Conservation (phyloP, 192 early-diverging fungal genomes). For the Hyaloraphidium curvatum region DNA sequence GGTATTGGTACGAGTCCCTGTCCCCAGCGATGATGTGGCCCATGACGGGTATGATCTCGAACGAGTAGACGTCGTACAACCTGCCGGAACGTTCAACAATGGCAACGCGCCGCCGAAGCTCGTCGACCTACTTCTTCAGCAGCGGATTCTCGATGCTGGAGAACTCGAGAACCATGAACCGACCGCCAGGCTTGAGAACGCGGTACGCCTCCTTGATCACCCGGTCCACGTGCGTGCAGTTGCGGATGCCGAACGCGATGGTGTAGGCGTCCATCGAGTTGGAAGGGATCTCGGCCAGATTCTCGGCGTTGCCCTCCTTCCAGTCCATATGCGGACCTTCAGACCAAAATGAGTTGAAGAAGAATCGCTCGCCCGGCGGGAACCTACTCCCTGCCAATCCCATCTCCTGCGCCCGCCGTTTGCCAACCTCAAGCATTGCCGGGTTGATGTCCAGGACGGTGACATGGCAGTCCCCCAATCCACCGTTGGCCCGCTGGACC, state of each 20-base stretch:
- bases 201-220: slow-evolving; percentile 81
- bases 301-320: slow-evolving; percentile 76
- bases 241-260: slow-evolving; percentile 96
- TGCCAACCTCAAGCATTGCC: slow-evolving; percentile 81
- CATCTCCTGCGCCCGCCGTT: slow-evolving; percentile 26
- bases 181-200: slow-evolving; percentile 85
- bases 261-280: slow-evolving; percentile 79
- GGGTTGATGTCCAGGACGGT: slow-evolving; percentile 93
- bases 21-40: slow-evolving; percentile 78
- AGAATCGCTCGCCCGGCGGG: not conserved
- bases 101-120: not conserved
- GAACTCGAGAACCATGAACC: slow-evolving; percentile 93
- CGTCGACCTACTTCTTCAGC: slow-evolving; percentile 38
- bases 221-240: slow-evolving; percentile 79
- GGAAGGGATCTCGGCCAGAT: slow-evolving; percentile 48
- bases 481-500: slow-evolving; percentile 45
- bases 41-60: slow-evolving; percentile 75
- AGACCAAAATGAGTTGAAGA: not conserved
- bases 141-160: slow-evolving; percentile 73
- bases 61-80: slow-evolving; percentile 81
- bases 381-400: slow-evolving; percentile 10
- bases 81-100: slow-evolving; percentile 14
- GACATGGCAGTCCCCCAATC: slow-evolving; percentile 34
- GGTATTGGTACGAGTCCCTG: slow-evolving; percentile 83
- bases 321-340: slow-evolving; percentile 44